phyloP scores from a whole-genome alignment of 306 rosid genomes.

The Cicer pinnatifidum region DNA sequence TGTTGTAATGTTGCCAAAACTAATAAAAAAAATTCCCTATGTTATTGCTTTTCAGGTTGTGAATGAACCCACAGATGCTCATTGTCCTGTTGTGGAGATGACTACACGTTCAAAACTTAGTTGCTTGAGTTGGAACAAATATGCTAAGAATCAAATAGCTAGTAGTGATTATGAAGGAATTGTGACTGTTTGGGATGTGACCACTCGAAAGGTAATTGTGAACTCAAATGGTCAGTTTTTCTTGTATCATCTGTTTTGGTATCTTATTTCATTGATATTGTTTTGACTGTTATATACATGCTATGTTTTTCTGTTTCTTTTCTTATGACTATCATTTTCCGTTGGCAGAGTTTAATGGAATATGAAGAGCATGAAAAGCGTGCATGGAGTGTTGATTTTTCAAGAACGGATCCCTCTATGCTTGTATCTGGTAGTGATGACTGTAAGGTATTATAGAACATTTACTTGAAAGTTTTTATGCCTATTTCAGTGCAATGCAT shows the following conservation, averaged over 20 bases:
- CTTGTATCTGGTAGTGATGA: conserved; percentile 98
- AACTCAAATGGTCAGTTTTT: conserved; percentile 39
- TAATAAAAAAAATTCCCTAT: conserved; percentile 18
- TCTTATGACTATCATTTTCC: conserved; percentile 34
- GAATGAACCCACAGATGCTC: conserved; percentile 86
- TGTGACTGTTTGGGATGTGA: conserved; percentile 96
- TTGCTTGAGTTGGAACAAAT: conserved; percentile 98
- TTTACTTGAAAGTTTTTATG: conserved; percentile 32
- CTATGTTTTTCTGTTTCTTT: conserved; percentile 14
- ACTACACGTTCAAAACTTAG: conserved; percentile 95
- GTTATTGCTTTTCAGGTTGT: conserved; percentile 69
- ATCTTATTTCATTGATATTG: conserved; percentile 21
- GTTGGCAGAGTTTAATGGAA: conserved; percentile 87
- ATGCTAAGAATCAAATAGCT: conserved; percentile 87
- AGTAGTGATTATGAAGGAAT: conserved; percentile 99
- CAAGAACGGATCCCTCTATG: conserved; percentile 92
- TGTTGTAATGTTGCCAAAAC: conserved; percentile 29
- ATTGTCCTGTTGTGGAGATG: conserved; percentile 95
- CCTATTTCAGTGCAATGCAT: conserved; percentile 24
- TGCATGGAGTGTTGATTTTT: conserved; percentile 99
- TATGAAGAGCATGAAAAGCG: conserved; percentile 99
- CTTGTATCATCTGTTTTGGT: conserved; percentile 26
- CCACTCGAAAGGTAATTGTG: conserved; percentile 78
- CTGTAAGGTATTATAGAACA: conserved; percentile 71
- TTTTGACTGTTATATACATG: conserved; percentile 21